These are phyloP conservation scores for Pisolithus tinctorius DNA, from an alignment of 768 basidiomycete species.

Conservation along the genomic window DNA sequence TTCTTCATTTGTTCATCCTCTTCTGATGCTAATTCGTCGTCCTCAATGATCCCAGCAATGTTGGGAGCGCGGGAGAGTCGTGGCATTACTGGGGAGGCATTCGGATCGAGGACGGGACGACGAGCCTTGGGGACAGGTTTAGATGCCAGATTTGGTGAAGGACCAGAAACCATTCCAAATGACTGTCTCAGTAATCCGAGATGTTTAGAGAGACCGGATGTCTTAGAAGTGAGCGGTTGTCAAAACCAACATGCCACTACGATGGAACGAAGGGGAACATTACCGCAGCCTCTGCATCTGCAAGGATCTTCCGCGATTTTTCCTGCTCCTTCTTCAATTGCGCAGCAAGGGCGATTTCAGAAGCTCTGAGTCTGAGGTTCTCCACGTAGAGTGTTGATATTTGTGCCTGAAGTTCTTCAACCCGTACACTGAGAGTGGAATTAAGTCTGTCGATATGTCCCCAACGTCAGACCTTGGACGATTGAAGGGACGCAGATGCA, in stretches of 20 bases:
- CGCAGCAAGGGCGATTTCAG: constrained; percentile 67
- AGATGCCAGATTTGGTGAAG: constrained; percentile 31
- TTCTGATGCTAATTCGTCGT: constrained; percentile 48
- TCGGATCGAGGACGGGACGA: constrained; percentile 38
- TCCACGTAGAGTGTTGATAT: constrained; percentile 78
- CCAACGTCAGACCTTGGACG: constrained; percentile 4
- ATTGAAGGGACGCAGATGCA: constrained; percentile 1
- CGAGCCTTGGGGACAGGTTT: constrained; percentile 46
- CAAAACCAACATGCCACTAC: constrained; percentile 13
- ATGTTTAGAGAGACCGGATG: constrained; percentile 57
- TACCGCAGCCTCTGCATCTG: constrained; percentile 72
- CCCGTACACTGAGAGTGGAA: constrained; percentile 75
- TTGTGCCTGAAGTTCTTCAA: constrained; percentile 79
- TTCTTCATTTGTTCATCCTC: constrained; percentile 34
- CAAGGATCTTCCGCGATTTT: constrained; percentile 64
- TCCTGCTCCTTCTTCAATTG: constrained; percentile 79
- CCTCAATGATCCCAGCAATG: constrained; percentile 61
- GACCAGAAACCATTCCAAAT: constrained; percentile 36
- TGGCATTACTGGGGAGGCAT: constrained; percentile 41
- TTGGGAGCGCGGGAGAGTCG: constrained; percentile 62
- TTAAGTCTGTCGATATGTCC: constrained; percentile 50
- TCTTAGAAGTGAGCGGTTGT: constrained; percentile 28
- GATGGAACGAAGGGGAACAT: constrained; percentile 19
- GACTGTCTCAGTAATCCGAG: constrained; percentile 59
- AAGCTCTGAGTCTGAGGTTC: constrained; percentile 75